phyloP scores from a whole-genome alignment of 2,329 filamentous ascomycete species.

The Neofusicoccum laricinum region DNA sequence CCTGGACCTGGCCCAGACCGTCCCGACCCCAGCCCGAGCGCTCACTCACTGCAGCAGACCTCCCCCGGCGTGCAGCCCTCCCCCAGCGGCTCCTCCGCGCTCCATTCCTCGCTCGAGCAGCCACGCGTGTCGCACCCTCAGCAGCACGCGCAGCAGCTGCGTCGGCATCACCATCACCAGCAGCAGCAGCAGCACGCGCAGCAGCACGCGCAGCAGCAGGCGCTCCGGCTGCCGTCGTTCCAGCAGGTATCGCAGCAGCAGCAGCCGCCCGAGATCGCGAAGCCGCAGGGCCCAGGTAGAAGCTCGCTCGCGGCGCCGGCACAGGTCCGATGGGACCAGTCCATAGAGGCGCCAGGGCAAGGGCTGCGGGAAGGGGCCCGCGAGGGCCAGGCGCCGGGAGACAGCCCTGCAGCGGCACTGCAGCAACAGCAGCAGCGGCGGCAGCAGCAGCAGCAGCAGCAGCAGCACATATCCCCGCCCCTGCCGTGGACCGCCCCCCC shows the following conservation, averaged over 20 bases:
- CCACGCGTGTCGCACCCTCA: neutral
- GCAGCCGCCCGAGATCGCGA: neutral
- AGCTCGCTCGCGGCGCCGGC: neutral
- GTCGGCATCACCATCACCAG: neutral
- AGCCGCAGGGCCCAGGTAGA: neutral
- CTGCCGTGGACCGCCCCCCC: slow-evolving; percentile 1
- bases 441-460: neutral
- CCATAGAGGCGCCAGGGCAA: neutral
- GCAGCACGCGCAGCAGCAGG: neutral
- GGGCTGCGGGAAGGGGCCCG: neutral
- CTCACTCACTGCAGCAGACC: neutral
- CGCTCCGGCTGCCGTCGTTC: slow-evolving; percentile 7
- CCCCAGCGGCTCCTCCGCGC: neutral
- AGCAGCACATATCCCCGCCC: slow-evolving; percentile 1
- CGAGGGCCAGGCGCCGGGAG: neutral
- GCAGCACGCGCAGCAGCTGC: neutral
- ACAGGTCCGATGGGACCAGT: slow-evolving; percentile 14
- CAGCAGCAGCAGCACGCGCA: neutral
- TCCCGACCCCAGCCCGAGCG: neutral
- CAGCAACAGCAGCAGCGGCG: neutral
- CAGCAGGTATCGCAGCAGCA: slow-evolving; percentile 11
- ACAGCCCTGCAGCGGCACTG: neutral
- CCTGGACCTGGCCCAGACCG: neutral
- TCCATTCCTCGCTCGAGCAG: neutral
- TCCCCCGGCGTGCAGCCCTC: neutral